Conservation (phyloP, 2,329 filamentous ascomycete species). For the Pleurostoma richardsiae region DNA sequence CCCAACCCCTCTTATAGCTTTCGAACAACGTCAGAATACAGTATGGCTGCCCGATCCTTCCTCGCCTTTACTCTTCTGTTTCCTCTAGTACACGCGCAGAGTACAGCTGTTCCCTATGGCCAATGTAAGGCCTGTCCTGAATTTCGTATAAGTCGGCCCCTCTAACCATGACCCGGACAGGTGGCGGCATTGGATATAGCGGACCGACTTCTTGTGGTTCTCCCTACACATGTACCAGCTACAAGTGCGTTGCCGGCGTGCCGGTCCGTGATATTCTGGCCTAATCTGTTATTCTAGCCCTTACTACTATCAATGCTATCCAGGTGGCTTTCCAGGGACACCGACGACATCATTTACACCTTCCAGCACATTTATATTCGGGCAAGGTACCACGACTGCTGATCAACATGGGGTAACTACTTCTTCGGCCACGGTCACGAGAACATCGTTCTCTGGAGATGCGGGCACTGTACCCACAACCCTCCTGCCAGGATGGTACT, state of each 20-base stretch:
- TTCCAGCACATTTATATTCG: too few species aligned
- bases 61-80: too few species aligned
- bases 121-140: constrained; percentile 3
- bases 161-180: neutral
- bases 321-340: neutral
- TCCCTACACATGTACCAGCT: constrained; percentile 13
- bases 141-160: too few species aligned
- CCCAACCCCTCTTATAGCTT: too few species aligned
- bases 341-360: neutral
- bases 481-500: constrained; percentile 45
- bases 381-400: neutral
- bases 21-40: too few species aligned
- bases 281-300: neutral
- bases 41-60: too few species aligned
- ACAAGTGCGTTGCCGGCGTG: constrained; percentile 8
- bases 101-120: constrained; percentile 5
- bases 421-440: too few species aligned
- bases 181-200: constrained; percentile 10
- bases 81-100: constrained; percentile 2
- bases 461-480: constrained; percentile 22
- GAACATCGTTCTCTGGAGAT: neutral
- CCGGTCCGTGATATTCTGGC: neutral
- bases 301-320: constrained; percentile 8
- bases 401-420: neutral
- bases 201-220: constrained; percentile 11